Base-by-base conservation (phyloP, 345 rosid genomes). In the Citrus reticulata region DNA sequence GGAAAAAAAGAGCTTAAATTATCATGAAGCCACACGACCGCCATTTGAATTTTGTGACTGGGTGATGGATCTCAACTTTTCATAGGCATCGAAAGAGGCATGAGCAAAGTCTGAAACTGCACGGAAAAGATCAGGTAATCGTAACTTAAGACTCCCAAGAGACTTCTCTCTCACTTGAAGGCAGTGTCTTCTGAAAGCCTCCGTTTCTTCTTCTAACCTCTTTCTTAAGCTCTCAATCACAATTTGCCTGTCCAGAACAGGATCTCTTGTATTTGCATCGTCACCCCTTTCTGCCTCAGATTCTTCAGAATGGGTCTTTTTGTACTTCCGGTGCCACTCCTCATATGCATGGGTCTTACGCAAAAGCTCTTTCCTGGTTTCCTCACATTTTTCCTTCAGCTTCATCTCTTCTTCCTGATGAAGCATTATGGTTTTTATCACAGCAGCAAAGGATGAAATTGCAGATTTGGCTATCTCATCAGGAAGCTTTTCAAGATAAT, bases 81-180 rank as follows among this genome's bases (percentile, higher is more conserved):
- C 93, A 66, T 92, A 95, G 9, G 90, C 88, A 51, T 91, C 94
- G 9, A 85, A 86, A 81, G 93, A 93, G 32, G 94, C 86, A 22
- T 84, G 91, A 25, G 97, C 81, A 74, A 90, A 91, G 82, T 91
- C 92, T 24, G 97, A 88, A 86, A 95, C 54, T 1, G 97, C 95
- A 1, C 94, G 91, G 77, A 93, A 95, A 62, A 95, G 88, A 81
- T 95, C 99, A 1, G 98, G 98, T 85, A 93, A 72, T 17, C 94
- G 91, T 7, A 87, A 84, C 84, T 92, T 93, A 67, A 95, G 89
- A 77, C 82, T 95, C 74, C 94, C 94, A 5, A 95, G 83, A 20
- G 98, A 95, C 82, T 95, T 95, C 81, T 95, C 98, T 73, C 97
- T 89, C 55, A 92, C 98, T 82, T 95, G 99, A 82, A 89, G 72